Evolutionary conservation across 1,139 yeast species (phyloP).

Genomic region (Magnusiomyces fungicola): DNA sequence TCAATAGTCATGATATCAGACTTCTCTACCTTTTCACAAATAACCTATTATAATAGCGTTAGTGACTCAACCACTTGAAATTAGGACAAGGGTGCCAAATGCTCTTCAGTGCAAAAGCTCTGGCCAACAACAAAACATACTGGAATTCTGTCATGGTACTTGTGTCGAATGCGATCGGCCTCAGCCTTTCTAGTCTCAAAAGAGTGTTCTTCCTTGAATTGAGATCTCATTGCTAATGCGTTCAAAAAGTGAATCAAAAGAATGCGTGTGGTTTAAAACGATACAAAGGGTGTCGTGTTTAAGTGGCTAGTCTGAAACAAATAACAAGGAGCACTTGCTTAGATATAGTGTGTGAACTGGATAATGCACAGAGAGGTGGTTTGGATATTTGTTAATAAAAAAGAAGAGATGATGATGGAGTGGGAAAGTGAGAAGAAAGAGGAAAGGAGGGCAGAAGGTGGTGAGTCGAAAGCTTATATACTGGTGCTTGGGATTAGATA

Average conservation of each 20-base stretch:
- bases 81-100: slow-evolving; percentile 24
- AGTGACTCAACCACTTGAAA: background rate
- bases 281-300: too few relatives aligned
- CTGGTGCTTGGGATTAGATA: background rate
- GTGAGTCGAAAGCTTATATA: background rate
- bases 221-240: slow-evolving; percentile 75
- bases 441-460: background rate
- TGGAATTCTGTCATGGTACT: slow-evolving; percentile 89
- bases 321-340: too few relatives aligned
- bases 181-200: slow-evolving; percentile 94
- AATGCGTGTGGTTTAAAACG: too few relatives aligned
- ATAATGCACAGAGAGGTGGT: too few relatives aligned
- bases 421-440: too few relatives aligned
- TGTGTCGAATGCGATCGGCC: slow-evolving; percentile 82
- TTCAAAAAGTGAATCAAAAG: too few relatives aligned
- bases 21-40: slow-evolving; percentile 96
- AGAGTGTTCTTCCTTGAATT: slow-evolving; percentile 87
- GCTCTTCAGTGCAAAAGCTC: too few relatives aligned
- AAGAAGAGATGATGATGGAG: background rate
- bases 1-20: slow-evolving; percentile 95
- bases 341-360: too few relatives aligned
- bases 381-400: too few relatives aligned
- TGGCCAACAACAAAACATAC: too few relatives aligned
- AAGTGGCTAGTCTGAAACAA: too few relatives aligned
- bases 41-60: slow-evolving; percentile 27